Percentiles rank a stretch among this genome's conserved stretches.
Conservation (phyloP, 495 filamentous ascomycete genomes). For the Lasiosphaeria hispida region DNA sequence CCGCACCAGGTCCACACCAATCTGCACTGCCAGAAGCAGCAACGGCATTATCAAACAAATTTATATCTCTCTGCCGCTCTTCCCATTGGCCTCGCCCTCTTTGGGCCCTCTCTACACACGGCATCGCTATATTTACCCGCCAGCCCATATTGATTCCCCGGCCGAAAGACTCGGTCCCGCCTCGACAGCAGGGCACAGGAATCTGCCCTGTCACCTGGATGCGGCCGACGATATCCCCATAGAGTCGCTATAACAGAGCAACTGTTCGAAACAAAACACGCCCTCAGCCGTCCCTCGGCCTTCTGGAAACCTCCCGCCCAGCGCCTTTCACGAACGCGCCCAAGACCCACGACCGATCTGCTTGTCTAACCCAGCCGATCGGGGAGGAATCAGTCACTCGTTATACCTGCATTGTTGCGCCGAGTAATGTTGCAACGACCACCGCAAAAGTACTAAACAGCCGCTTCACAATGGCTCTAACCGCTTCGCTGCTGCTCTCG, state of each 20-base stretch:
- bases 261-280: background rate
- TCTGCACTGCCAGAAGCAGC: conserved; percentile 15
- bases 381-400: conserved; percentile 24
- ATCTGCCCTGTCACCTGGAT: conserved; percentile 11
- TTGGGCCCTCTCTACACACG: conserved; percentile 15
- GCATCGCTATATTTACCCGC: conserved; percentile 36
- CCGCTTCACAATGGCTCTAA: conserved; percentile 25
- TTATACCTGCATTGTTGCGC: conserved; percentile 12
- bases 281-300: background rate
- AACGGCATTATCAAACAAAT: conserved; percentile 34
- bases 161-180: conserved; percentile 1
- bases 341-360: conserved; percentile 20
- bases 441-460: conserved; percentile 14
- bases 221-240: too few species aligned
- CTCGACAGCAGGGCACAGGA: background rate
- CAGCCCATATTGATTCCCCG: conserved; percentile 31
- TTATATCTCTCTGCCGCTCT: conserved; percentile 15
- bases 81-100: conserved; percentile 30
- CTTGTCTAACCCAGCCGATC: conserved; percentile 28
- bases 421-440: conserved; percentile 29
- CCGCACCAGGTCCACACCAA: background rate
- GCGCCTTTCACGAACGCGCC: background rate
- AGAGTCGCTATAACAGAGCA: conserved; percentile 2
- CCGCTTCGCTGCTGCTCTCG: too few species aligned
- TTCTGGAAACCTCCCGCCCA: too few species aligned